Conservation (phyloP, 345 rosid genomes). For the Eucalyptus pauciflora region DNA sequence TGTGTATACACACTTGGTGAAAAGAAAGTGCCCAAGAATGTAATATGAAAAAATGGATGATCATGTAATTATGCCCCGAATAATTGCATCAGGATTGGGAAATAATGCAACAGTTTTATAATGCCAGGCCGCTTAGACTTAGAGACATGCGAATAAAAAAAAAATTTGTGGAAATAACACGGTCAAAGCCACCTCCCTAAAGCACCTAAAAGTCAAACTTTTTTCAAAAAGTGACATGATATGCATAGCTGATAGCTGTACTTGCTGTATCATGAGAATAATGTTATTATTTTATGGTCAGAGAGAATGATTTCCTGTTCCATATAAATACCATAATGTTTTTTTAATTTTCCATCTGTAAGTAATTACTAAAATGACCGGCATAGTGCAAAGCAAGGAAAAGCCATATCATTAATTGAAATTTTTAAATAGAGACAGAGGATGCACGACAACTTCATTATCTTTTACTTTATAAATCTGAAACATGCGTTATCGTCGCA, state of each 20-base stretch:
- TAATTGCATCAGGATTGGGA: background rate
- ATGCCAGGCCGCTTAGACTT: background rate
- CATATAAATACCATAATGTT: background rate
- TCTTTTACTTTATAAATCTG: background rate
- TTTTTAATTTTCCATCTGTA: background rate
- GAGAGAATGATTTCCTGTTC: background rate
- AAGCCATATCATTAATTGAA: background rate
- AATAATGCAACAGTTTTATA: background rate
- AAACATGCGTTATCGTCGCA: background rate
- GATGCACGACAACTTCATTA: background rate
- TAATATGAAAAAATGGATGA: background rate
- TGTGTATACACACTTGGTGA: rapidly evolving
- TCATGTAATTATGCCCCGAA: background rate
- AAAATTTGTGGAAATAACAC: background rate
- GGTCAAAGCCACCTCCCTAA: background rate
- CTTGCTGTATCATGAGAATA: background rate
- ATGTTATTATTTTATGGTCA: background rate
- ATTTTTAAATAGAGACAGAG: background rate
- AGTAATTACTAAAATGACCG: background rate
- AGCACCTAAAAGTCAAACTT: background rate
- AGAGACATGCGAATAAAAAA: background rate
- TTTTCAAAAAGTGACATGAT: background rate
- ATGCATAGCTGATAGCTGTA: background rate
- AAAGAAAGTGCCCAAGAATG: background rate
- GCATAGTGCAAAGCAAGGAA: background rate